Base-by-base conservation (phyloP, 352 stramenopile species). In the Phytophthora quininea region DNA sequence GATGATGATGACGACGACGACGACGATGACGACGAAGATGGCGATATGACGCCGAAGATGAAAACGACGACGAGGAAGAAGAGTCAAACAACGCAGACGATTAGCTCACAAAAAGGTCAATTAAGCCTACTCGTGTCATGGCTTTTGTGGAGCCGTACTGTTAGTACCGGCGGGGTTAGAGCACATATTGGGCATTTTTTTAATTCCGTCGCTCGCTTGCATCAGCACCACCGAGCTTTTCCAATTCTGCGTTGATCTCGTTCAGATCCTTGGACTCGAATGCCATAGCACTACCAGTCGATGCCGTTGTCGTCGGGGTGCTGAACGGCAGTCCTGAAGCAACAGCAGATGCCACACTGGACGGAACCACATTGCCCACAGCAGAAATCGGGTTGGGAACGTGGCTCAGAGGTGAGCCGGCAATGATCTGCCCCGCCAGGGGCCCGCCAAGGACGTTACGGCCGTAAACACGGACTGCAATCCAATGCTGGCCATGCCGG, bases 311-410 rank as follows among this genome's bases (percentile, higher is more conserved):
- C 48, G 51, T 33, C 19, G 62, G 33, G 31, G 54, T 55, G 8
- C 24, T 57, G 2, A 92, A 71, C 27, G 76, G 76, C 48, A 92
- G 73, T 12, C 80, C 64, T 1, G 73, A 71, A 15, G 73, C 73
- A 38, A 90, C 54, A 45, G 76, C 71, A 9, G 79, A 80, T 3
- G 82, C 71, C 15, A 91, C 40, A 1, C 75, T 84, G 9, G 79
- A 38, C 4, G 81, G 82, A 46, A 92, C 53, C 27, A 85, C 63
- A 35, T 68, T 84, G 54, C 78, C 76, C 19, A 93, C 56, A 33
- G 81, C 80, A 4, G 81, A 80, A 62, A 95, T 90, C 54, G 88
- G 88, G 74, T 95, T 95, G 6, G 88, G 86, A n/a, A 92, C 72
- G 10, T 77, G 71, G 33, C 58, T 79, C 30, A 95, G 65, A 56